phyloP scores from a whole-genome alignment of 2,329 filamentous ascomycete species.

The Fusarium subtropicale region DNA sequence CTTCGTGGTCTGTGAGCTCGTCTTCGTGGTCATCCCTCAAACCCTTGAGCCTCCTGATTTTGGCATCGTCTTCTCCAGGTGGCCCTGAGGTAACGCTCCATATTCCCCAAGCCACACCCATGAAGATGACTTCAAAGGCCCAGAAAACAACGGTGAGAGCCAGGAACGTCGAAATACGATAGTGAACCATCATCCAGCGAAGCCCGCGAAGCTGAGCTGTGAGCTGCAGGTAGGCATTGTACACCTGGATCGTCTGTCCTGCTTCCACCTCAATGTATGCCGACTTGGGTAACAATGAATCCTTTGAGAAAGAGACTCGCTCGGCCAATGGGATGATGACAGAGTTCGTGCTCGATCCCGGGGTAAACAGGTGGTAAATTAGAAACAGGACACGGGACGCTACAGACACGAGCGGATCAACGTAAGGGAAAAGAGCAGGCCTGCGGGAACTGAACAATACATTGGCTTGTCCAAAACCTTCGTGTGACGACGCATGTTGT shows the following conservation, averaged over 20 bases:
- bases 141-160: constrained; percentile 80
- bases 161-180: constrained; percentile 76
- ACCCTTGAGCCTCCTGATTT: constrained; percentile 18
- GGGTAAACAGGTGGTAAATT: constrained; percentile 76
- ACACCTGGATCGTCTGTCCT: constrained; percentile 78
- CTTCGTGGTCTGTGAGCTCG: constrained; percentile 57
- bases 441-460: constrained; percentile 75
- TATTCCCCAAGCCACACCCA: constrained; percentile 72
- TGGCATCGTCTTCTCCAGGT: constrained; percentile 16
- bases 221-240: constrained; percentile 74
- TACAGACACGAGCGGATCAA: constrained; percentile 74
- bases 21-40: constrained; percentile 44
- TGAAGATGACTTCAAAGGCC: constrained; percentile 76
- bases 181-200: constrained; percentile 87
- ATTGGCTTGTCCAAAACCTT: constrained; percentile 52
- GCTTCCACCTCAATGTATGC: constrained; percentile 75
- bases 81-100: constrained; percentile 55
- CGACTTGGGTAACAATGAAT: constrained; percentile 57
- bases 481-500: constrained; percentile 48
- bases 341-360: constrained; percentile 70
- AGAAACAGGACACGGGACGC: constrained; percentile 72
- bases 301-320: constrained; percentile 69
- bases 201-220: constrained; percentile 81
- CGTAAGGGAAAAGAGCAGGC: constrained; percentile 83
- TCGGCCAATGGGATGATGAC: constrained; percentile 80